Percentiles rank a stretch among this genome's conserved stretches.
These are phyloP conservation scores for Russula abietina DNA, from an alignment of 768 basidiomycete species.

Conservation along the genomic window DNA sequence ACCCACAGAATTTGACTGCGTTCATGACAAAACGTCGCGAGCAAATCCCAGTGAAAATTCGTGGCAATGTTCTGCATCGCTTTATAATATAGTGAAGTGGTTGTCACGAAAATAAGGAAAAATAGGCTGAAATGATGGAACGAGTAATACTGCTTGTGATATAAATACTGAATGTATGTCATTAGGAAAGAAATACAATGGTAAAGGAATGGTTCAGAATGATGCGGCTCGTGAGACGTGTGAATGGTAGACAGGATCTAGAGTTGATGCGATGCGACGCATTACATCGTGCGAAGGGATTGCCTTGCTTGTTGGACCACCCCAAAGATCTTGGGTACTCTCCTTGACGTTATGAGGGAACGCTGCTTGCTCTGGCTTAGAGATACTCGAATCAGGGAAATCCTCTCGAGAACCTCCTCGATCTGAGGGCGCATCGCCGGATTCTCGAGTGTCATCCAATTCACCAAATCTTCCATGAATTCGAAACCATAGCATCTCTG, in stretches of 20 bases:
- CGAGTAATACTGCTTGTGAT: too few relatives aligned
- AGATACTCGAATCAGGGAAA: neutral
- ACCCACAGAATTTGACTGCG: too few relatives aligned
- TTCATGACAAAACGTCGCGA: too few relatives aligned
- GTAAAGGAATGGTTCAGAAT: neutral
- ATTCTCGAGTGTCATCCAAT: slow-evolving; percentile 28
- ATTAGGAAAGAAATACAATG: neutral
- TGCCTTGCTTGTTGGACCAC: neutral
- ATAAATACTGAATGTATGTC: too few relatives aligned
- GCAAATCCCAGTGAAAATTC: too few relatives aligned
- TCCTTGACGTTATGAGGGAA: slow-evolving; percentile 1
- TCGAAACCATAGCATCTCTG: slow-evolving; percentile 27
- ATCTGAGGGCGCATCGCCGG: slow-evolving; percentile 29
- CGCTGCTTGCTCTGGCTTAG: slow-evolving; percentile 11
- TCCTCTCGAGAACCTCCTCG: slow-evolving; percentile 6
- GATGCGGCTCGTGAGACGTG: neutral
- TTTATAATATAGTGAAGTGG: too few relatives aligned
- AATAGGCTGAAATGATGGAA: too few relatives aligned
- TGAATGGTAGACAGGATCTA: too few relatives aligned
- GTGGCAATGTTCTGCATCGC: too few relatives aligned
- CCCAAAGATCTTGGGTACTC: neutral
- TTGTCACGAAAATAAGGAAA: too few relatives aligned
- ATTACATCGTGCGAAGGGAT: neutral
- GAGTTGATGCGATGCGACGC: neutral
- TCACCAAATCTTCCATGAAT: slow-evolving; percentile 28